Percentiles rank a stretch among this genome's conserved stretches.
Evolutionary conservation across 2,329 filamentous ascomycete species (phyloP).

Genomic region (Malbranchea cinnamomea): DNA sequence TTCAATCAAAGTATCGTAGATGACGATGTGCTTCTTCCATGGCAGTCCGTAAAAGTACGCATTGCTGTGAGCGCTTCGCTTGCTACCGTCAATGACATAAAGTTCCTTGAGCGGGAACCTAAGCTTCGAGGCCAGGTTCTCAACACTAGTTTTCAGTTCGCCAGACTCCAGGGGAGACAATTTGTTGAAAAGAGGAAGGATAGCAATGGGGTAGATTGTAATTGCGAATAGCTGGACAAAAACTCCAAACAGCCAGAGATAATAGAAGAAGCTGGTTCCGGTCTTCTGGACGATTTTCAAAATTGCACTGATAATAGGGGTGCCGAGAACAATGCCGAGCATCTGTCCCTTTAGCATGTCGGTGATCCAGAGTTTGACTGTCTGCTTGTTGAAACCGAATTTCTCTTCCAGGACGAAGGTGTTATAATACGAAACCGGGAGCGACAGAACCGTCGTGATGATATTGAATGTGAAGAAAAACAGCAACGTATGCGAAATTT

Average conservation of each 20-base stretch:
- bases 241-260: slow-evolving; percentile 86
- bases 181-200: slow-evolving; percentile 96
- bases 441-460: slow-evolving; percentile 60
- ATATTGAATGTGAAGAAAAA: slow-evolving; percentile 82
- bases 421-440: slow-evolving; percentile 78
- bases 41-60: slow-evolving; percentile 94
- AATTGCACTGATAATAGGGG: slow-evolving; percentile 82
- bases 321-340: slow-evolving; percentile 62
- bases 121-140: slow-evolving; percentile 65
- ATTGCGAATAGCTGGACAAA: slow-evolving; percentile 86
- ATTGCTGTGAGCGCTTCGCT: slow-evolving; percentile 76
- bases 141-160: slow-evolving; percentile 73
- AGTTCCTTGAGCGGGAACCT: slow-evolving; percentile 87
- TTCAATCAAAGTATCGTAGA: slow-evolving; percentile 94
- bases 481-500: slow-evolving; percentile 84
- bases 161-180: slow-evolving; percentile 82
- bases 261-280: slow-evolving; percentile 91
- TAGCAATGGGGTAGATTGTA: slow-evolving; percentile 87
- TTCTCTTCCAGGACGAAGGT: slow-evolving; percentile 93
- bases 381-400: slow-evolving; percentile 99
- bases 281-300: slow-evolving; percentile 89
- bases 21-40: slow-evolving; percentile 99
- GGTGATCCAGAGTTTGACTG: slow-evolving; percentile 67
- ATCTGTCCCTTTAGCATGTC: slow-evolving; percentile 87
- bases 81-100: slow-evolving; percentile 87